Conservation (phyloP, 306 rosid species). For the Hippophae rhamnoides region DNA sequence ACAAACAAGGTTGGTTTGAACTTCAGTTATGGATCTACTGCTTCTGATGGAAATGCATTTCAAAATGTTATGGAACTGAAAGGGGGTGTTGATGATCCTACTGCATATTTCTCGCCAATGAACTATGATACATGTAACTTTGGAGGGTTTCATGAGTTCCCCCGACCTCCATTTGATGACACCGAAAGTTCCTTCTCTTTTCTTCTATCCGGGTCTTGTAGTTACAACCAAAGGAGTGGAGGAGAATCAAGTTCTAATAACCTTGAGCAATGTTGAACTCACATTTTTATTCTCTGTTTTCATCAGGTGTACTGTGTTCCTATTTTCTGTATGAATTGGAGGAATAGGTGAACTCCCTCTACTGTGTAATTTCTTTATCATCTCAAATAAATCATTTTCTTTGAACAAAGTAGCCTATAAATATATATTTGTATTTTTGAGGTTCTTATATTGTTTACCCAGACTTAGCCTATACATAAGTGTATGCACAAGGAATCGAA, state of each 20-base stretch:
- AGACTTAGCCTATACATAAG: no score
- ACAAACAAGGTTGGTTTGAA: slow-evolving; percentile 32
- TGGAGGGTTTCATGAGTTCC: slow-evolving; percentile 70
- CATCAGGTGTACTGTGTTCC: slow-evolving; percentile 22
- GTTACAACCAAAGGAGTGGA: slow-evolving; percentile 48
- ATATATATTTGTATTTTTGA: no score
- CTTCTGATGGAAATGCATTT: slow-evolving; percentile 32
- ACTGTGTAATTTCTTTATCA: no score
- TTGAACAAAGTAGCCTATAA: no score
- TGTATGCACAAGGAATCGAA: no score
- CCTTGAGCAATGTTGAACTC: slow-evolving; percentile 21
- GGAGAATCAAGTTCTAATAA: slow-evolving; percentile 45
- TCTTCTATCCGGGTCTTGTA: slow-evolving; percentile 58
- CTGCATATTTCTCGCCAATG: slow-evolving; percentile 61
- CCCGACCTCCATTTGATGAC: slow-evolving; percentile 79
- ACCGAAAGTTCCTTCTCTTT: slow-evolving; percentile 65
- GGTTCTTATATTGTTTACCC: no score
- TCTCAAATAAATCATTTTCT: no score
- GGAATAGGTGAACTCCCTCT: no score
- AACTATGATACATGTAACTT: slow-evolving; percentile 73
- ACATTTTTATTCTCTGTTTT: slow-evolving; percentile 8
- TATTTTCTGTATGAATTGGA: slow-evolving; percentile 18
- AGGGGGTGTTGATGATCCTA: slow-evolving; percentile 63
- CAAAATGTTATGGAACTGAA: slow-evolving; percentile 46
- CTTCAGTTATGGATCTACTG: slow-evolving; percentile 49